These are phyloP conservation scores for Phoma herbarum DNA, from an alignment of 2,329 filamentous ascomycete genomes.

Conservation along the genomic window DNA sequence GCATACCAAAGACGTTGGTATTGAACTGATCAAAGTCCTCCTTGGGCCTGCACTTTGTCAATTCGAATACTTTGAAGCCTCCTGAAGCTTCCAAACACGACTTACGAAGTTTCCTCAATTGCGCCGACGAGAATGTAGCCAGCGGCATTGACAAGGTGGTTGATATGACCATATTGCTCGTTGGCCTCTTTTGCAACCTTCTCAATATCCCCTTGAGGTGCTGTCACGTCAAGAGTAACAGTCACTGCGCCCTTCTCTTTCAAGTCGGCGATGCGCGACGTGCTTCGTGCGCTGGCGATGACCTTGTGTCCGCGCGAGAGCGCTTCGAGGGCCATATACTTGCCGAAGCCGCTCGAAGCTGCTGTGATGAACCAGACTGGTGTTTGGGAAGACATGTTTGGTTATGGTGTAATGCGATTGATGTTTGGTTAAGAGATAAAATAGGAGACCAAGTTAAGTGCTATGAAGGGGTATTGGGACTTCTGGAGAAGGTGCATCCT, in stretches of 20 bases:
- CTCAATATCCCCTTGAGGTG: slow-evolving; percentile 46
- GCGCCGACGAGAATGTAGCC: slow-evolving; percentile 57
- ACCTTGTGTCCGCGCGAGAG: slow-evolving; percentile 58
- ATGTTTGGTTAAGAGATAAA: background rate
- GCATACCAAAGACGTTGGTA: slow-evolving; percentile 64
- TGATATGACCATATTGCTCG: slow-evolving; percentile 53
- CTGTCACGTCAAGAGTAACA: slow-evolving; percentile 55
- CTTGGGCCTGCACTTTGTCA: slow-evolving; percentile 46
- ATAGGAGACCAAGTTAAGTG: background rate
- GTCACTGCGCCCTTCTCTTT: slow-evolving; percentile 48
- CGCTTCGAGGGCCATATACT: slow-evolving; percentile 54
- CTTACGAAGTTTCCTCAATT: slow-evolving; percentile 56
- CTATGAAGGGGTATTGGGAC: background rate
- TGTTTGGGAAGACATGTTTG: slow-evolving; percentile 23
- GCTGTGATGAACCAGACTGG: slow-evolving; percentile 62
- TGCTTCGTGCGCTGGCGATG: slow-evolving; percentile 58
- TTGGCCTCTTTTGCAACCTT: slow-evolving; percentile 50
- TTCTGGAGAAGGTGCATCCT: background rate
- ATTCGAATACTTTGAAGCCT: background rate
- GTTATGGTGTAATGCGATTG: background rate
- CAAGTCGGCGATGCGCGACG: slow-evolving; percentile 47
- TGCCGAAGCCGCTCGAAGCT: slow-evolving; percentile 59
- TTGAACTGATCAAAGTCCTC: slow-evolving; percentile 57
- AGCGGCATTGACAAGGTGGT: slow-evolving; percentile 59
- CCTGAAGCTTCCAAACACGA: slow-evolving; percentile 21